Conservation (phyloP, 441 rosid species). For the Melianthus villosus region DNA sequence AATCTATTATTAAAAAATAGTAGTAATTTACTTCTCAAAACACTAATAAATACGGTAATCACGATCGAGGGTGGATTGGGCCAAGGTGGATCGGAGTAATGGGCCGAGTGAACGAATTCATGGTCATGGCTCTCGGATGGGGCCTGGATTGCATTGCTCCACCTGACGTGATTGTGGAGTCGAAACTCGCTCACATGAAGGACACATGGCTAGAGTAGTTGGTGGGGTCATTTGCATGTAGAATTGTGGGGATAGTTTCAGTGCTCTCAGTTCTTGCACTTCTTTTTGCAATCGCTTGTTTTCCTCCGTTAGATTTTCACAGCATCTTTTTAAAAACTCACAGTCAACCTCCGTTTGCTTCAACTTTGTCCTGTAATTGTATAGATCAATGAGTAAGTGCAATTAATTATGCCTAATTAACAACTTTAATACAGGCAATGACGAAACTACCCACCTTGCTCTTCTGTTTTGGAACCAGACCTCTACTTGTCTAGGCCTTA, state of each 20-base stretch:
- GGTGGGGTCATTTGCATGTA: constrained; percentile 98
- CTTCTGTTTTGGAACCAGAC: constrained; percentile 99
- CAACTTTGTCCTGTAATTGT: constrained; percentile 87
- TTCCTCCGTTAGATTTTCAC: constrained; percentile 76
- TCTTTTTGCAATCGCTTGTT: constrained; percentile 83
- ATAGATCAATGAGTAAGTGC: too few species aligned
- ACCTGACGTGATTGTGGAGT: constrained; percentile 43
- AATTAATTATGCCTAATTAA: too few species aligned
- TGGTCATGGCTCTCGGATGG: too few species aligned
- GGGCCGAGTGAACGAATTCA: too few species aligned
- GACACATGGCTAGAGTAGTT: constrained; percentile 90
- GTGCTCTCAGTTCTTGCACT: constrained; percentile 73
- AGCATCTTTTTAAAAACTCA: constrained; percentile 73
- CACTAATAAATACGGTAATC: too few species aligned
- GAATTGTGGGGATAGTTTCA: constrained; percentile 79
- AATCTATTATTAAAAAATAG: too few species aligned
- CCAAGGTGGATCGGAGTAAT: too few species aligned
- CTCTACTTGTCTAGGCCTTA: constrained; percentile 80
- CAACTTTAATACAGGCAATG: too few species aligned
- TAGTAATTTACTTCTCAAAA: too few species aligned
- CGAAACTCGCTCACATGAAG: constrained; percentile 80
- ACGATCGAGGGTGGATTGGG: too few species aligned
- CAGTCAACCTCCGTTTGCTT: constrained; percentile 96
- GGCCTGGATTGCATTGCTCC: too few species aligned
- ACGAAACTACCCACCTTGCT: constrained; percentile 48